phyloP scores from a whole-genome alignment of 345 rosid genomes.

The Eucalyptus globulus region DNA sequence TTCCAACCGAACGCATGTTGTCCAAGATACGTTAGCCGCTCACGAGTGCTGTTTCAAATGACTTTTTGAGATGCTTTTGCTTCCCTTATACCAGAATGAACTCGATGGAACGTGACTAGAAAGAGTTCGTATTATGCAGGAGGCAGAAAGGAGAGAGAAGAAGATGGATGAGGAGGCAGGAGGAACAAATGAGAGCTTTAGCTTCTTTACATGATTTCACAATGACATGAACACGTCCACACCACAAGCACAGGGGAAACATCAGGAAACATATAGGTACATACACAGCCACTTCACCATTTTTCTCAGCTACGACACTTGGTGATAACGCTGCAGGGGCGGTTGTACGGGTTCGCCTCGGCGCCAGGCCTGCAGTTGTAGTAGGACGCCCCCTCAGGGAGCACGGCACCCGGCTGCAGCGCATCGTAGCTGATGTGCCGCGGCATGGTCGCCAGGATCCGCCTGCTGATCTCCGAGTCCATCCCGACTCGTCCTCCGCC shows the following conservation, averaged over 20 bases:
- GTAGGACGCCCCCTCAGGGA: conserved; percentile 69
- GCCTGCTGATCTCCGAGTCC: conserved; percentile 55
- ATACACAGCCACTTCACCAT: not conserved
- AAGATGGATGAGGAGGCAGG: not conserved
- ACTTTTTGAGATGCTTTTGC: not conserved
- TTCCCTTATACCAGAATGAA: not conserved
- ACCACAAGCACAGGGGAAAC: not conserved
- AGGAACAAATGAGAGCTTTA: not conserved
- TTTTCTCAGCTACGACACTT: conserved; percentile 44
- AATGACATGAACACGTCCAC: not conserved
- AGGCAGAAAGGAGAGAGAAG: not conserved
- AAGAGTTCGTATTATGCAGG: not conserved
- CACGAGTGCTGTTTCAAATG: not conserved
- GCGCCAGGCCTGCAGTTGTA: conserved; percentile 75
- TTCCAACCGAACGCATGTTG: not conserved
- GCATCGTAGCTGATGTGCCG: conserved; percentile 65
- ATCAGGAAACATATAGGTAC: not conserved
- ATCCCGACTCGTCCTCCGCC: conserved; percentile 24
- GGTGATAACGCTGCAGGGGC: conserved; percentile 63
- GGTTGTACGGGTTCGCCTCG: conserved; percentile 66
- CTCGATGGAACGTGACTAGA: not conserved
- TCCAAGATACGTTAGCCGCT: not conserved
- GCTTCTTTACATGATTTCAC: not conserved
- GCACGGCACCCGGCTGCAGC: conserved; percentile 60
- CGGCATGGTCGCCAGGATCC: conserved; percentile 43